These are phyloP conservation scores for Russula griseocarnosa DNA, from an alignment of 768 basidiomycete genomes.

Conservation along the genomic window DNA sequence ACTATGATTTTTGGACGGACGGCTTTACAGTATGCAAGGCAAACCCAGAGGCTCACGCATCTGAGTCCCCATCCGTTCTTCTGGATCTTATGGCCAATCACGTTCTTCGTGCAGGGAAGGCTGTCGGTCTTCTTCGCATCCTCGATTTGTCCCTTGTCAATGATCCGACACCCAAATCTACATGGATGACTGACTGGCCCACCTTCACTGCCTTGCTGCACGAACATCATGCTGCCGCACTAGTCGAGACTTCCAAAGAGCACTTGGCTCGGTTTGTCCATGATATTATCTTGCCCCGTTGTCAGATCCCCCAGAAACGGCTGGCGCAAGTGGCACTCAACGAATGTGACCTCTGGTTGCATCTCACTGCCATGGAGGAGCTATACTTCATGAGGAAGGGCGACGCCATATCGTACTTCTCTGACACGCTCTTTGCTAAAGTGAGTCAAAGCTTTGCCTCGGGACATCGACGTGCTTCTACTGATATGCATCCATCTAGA, in stretches of 20 bases:
- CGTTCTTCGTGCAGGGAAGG: conserved; percentile 68
- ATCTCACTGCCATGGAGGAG: conserved; percentile 62
- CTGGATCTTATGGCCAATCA: conserved; percentile 55
- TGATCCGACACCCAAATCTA: neutral
- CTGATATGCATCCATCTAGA: conserved; percentile 41
- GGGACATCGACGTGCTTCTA: neutral
- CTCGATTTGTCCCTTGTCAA: conserved; percentile 38
- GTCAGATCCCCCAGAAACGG: conserved; percentile 46
- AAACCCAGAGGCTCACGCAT: conserved; percentile 32
- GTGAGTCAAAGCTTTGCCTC: conserved; percentile 37
- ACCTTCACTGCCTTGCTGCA: conserved; percentile 20
- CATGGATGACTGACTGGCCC: conserved; percentile 22
- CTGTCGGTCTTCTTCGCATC: conserved; percentile 66
- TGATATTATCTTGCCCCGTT: conserved; percentile 57
- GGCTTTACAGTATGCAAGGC: conserved; percentile 56
- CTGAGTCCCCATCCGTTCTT: conserved; percentile 52
- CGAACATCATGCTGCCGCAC: conserved; percentile 9
- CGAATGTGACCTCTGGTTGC: conserved; percentile 61
- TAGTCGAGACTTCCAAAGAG: conserved; percentile 56
- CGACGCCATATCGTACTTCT: conserved; percentile 71
- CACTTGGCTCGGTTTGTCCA: conserved; percentile 58
- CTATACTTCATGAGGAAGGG: conserved; percentile 72
- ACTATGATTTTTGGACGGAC: conserved; percentile 77
- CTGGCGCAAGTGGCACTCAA: conserved; percentile 58
- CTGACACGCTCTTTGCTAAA: conserved; percentile 70